Conservation (phyloP, 352 stramenopile genomes). For the Phytophthora chlamydospora region DNA sequence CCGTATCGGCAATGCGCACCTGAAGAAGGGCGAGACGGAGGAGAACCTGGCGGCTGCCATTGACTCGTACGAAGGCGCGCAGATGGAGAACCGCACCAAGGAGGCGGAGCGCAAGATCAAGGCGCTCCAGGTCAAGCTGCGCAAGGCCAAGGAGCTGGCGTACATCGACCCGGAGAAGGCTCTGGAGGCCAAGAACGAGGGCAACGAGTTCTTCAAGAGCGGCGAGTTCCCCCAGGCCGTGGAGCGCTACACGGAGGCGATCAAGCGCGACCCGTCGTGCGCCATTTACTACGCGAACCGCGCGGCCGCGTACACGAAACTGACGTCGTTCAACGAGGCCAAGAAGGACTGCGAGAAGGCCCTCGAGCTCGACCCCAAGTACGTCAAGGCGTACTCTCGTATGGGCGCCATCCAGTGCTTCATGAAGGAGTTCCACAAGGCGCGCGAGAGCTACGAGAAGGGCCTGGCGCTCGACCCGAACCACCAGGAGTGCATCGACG, state of each 20-base stretch:
- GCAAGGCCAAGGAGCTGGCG: slow-evolving; percentile 92
- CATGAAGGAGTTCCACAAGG: slow-evolving; percentile 99
- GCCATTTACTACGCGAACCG: slow-evolving; percentile 99
- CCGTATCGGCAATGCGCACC: slow-evolving; percentile 95
- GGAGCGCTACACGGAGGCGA: slow-evolving; percentile 97
- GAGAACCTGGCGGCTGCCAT: slow-evolving; percentile 90
- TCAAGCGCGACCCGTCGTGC: slow-evolving; percentile 98
- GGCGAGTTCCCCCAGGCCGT: slow-evolving; percentile 95
- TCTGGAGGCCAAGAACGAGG: slow-evolving; percentile 97
- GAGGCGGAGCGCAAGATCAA: slow-evolving; percentile 97
- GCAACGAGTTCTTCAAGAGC: slow-evolving; percentile 98
- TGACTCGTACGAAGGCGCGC: slow-evolving; percentile 83
- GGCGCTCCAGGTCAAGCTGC: slow-evolving; percentile 94
- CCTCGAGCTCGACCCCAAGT: slow-evolving; percentile 98
- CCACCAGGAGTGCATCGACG: slow-evolving; percentile 96
- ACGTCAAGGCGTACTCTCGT: slow-evolving; percentile 99
- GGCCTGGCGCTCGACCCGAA: slow-evolving; percentile 94
- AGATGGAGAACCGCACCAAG: slow-evolving; percentile 91
- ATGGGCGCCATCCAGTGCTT: slow-evolving; percentile 99
- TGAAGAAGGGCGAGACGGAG: slow-evolving; percentile 93
- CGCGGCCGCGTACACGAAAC: slow-evolving; percentile 97
- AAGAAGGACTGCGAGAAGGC: slow-evolving; percentile 97
- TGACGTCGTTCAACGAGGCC: slow-evolving; percentile 94
- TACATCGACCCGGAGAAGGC: slow-evolving; percentile 98
- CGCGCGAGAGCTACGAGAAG: slow-evolving; percentile 96